These are phyloP conservation scores for Suhomyces vadensis DNA, from an alignment of 805 yeast genomes.

Conservation along the genomic window DNA sequence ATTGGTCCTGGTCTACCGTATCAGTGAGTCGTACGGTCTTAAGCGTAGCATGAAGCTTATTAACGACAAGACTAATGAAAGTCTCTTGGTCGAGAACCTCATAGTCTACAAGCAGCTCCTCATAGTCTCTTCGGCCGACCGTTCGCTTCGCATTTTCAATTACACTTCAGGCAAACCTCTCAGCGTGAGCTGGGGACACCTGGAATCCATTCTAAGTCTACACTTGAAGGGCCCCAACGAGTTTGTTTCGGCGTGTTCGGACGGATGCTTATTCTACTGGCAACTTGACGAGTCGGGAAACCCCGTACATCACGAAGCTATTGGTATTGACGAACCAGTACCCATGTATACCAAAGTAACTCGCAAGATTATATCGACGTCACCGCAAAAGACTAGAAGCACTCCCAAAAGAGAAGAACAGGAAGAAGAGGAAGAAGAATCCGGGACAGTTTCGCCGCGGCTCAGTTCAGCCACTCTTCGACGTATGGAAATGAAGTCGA, in stretches of 20 bases:
- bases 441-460: conserved; percentile 18
- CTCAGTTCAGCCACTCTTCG: conserved; percentile 34
- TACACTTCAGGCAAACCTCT: conserved; percentile 47
- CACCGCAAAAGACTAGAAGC: not conserved
- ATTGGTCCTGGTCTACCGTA: conserved; percentile 41
- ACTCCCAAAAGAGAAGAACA: not conserved
- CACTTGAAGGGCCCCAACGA: conserved; percentile 21
- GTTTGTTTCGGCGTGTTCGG: conserved; percentile 47
- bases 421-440: not conserved
- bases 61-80: conserved; percentile 40
- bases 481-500: conserved; percentile 31
- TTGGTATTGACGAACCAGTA: not conserved
- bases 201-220: conserved; percentile 49
- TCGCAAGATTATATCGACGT: conserved; percentile 30
- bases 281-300: conserved; percentile 13
- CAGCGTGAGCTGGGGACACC: conserved; percentile 56
- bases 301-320: not conserved
- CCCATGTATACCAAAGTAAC: conserved; percentile 28
- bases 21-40: conserved; percentile 31
- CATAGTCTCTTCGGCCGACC: conserved; percentile 53
- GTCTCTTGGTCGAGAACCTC: conserved; percentile 47
- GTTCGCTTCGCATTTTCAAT: conserved; percentile 53
- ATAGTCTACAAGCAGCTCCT: conserved; percentile 32
- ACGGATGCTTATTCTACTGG: conserved; percentile 60
- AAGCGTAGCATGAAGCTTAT: conserved; percentile 42